Base-by-base conservation (phyloP, 208 protist species). In the Leishmania aethiopica region DNA sequence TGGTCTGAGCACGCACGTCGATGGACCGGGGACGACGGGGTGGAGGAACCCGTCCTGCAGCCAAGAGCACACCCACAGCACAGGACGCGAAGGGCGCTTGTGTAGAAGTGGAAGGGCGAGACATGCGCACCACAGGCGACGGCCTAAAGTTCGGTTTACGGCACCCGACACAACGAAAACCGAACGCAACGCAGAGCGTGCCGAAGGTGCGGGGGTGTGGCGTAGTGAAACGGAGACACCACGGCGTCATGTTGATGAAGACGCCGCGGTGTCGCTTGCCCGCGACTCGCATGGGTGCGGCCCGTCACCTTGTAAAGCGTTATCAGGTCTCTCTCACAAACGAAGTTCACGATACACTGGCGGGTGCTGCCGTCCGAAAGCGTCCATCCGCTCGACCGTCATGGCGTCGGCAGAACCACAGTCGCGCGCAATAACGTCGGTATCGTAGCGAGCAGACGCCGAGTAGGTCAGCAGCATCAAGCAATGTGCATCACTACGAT, bases 291-390 rank as follows among this genome's bases (percentile, higher is more conserved):
- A n/a, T 1, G 25, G 55, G 57, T n/a, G 57, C 25, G 57, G 28
- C 19, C 32, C 57, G 1, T 55, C 8, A 77, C 69, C n/a, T 69
- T 35, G 32, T 77, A 77, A 45, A 84, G 13, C 45, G 42, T 7
- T 40, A 76, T 19, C 37, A 60, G 35, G 62, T 75, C 66, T 22
- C 74, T 66, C 69, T 82, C 66, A 45, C 78, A 57, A 40, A 64
- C 67, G 78, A 42, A 81, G 70, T 66, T 45, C 55, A 77, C 70
- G 10, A 81, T 67, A 57, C 78, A 69, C 78, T 75, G 53, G 28
- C 51, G 51, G 2, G 19, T 40, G 28, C 62, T 28, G 15, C 55
- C n/a, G 37, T 10, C n/a, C 10, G 6, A 55, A 2, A 6, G 62
- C 5, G 13, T 71, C n/a, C 28, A 4, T 19, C 37, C 47, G 66